Conservation (phyloP, 2,329 filamentous ascomycete genomes). For the Bipolaris gigantea region DNA sequence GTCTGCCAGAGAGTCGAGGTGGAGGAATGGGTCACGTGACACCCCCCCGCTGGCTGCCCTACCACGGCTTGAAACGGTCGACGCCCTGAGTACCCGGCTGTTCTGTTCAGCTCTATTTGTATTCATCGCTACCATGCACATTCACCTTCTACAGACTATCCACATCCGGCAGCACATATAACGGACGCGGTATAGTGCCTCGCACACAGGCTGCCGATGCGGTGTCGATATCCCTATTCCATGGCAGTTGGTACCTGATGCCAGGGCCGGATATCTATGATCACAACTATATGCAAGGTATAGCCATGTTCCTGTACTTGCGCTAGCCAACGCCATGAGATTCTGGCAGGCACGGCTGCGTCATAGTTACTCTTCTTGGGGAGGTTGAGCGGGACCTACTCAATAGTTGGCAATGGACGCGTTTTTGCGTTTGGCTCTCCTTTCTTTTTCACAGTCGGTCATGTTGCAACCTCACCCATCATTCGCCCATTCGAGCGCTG, state of each 20-base stretch:
- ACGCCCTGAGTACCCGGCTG: constrained; percentile 1
- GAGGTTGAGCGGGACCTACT: constrained; percentile 5
- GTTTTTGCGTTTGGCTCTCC: constrained; percentile 2
- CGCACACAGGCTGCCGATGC: not conserved
- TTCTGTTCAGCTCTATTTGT: not conserved
- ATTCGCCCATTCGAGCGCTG: constrained; percentile 11
- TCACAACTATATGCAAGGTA: constrained; percentile 12
- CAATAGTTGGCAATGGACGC: constrained; percentile 3
- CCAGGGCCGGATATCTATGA: not conserved
- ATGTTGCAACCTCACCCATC: constrained; percentile 1
- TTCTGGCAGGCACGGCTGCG: constrained; percentile 12
- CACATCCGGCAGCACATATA: not conserved
- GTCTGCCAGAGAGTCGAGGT: not conserved
- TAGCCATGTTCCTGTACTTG: constrained; percentile 3
- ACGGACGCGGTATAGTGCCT: not conserved
- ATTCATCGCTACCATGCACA: not conserved
- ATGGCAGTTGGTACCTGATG: not conserved
- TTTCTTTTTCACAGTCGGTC: constrained; percentile 5
- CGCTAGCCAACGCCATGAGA: constrained; percentile 9
- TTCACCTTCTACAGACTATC: not conserved
- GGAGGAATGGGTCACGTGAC: not conserved
- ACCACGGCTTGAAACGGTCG: constrained; percentile 12
- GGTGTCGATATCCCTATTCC: constrained; percentile 1
- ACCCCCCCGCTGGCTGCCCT: constrained; percentile 4
- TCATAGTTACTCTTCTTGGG: constrained; percentile 8